Evolutionary conservation across 2,329 filamentous ascomycete species (phyloP), one percentile per base, ranked within the genome.

Genomic region (Trichophyton verrucosum): DNA sequence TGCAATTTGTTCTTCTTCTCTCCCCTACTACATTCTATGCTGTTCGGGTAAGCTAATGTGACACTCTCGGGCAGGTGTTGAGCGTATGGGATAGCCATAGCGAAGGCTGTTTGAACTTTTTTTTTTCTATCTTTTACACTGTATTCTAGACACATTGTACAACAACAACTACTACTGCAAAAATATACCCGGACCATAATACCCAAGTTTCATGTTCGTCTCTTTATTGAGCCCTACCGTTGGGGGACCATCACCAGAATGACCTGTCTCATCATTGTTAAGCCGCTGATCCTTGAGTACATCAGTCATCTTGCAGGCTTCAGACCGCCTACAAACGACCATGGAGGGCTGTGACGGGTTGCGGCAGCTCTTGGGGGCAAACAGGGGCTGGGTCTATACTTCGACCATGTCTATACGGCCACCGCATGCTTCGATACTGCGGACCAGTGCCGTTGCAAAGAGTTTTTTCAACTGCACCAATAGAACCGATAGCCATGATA

Each of bases 231-330:
- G 8, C 8, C 9, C 33, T 9, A 4, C 91, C 71, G 88, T 95
- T 92, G 92, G 97, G 30, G 97, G 80, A 72, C 96, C 92, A 4
- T 91, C 95, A 74, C 99, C 94, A 74, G 96, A 91, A 70, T 95
- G 91, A 11, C 1, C 9, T 9, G 44, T 11, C 7, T 47, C 1
- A 9, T 92, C 8, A 24, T 17, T 46, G 8, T 46, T 22, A 17
- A 46, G 15, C 5, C 20, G 42, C 20, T 17, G 4, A 8, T 46
- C 42, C 42, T 46, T 46, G 7, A 87, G 89, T 24, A 94, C 71
- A 97, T 94, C 42, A 97, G 81, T 97, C 97, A 74, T 97, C 92
- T 65, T 94, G 84, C 64, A 99, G 83, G 9, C 87, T 91, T 58
- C 27, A 30, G 27, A 30, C 27, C 27, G 5, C 91, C 91, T 74